These are phyloP conservation scores for Beauveria asiatica DNA, from an alignment of 2,329 filamentous ascomycete species.

Conservation along the genomic window DNA sequence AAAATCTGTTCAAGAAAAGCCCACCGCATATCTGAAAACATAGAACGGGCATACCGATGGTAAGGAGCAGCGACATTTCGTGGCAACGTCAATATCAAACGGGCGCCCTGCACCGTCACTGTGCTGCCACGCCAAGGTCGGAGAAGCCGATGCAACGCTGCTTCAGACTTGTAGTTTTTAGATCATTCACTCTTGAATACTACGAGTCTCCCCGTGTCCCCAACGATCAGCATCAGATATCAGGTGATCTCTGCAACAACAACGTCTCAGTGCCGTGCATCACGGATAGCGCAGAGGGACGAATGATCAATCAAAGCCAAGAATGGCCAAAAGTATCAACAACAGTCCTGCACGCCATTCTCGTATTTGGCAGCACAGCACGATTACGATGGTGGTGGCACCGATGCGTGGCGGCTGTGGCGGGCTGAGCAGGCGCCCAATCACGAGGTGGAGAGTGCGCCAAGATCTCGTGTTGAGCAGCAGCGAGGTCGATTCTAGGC, in stretches of 20 bases:
- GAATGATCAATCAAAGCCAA: neutral
- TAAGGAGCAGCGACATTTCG: no score
- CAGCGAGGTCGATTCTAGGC: neutral
- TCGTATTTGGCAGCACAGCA: neutral
- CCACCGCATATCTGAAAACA: no score
- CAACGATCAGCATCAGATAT: neutral
- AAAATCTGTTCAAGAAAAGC: no score
- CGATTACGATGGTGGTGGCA: neutral
- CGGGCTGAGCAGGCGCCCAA: neutral
- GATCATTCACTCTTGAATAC: neutral
- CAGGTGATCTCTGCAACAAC: neutral
- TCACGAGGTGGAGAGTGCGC: neutral
- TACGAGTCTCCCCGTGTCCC: neutral
- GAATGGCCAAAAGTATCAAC: no score
- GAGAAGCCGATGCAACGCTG: neutral
- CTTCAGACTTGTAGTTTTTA: neutral
- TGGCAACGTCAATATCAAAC: no score
- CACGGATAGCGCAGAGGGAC: neutral
- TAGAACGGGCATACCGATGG: no score
- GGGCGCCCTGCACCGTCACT: neutral
- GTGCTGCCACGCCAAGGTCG: neutral
- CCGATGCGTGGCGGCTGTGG: neutral
- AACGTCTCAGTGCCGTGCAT: neutral
- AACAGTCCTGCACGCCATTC: neutral
- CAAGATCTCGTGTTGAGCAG: conserved; percentile 10